A percentile compares a stretch with the other conserved stretches of the same genome.
These are phyloP conservation scores for Erodium texanum DNA, from an alignment of 441 rosid species.

Conservation along the genomic window DNA sequence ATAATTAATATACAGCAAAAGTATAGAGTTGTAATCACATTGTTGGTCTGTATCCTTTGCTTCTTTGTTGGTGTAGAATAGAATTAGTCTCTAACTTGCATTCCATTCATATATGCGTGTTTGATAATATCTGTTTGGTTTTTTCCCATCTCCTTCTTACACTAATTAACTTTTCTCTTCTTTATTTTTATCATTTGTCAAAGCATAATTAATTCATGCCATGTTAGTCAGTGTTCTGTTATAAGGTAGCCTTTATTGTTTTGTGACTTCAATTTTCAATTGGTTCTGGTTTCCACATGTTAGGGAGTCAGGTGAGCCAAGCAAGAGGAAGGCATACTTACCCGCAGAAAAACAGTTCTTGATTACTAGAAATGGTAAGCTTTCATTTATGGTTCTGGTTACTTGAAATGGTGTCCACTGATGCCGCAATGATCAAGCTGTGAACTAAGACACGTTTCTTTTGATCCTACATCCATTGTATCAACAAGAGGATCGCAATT, in stretches of 20 bases:
- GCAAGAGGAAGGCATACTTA: conserved; percentile 78
- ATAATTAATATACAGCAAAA: neutral
- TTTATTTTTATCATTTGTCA: neutral
- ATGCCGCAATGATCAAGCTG: neutral
- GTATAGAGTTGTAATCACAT: neutral
- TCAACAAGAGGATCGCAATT: neutral
- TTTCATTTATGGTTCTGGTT: neutral
- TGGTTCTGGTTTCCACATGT: neutral
- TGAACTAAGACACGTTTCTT: neutral
- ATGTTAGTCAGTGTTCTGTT: neutral
- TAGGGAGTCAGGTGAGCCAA: conserved; percentile 95
- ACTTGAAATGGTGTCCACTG: neutral
- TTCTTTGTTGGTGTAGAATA: neutral
- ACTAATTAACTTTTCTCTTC: neutral
- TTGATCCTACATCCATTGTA: neutral
- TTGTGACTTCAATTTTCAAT: neutral
- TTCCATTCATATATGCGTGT: neutral
- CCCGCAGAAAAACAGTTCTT: conserved; percentile 83
- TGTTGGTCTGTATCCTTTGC: neutral
- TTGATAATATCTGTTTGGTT: neutral
- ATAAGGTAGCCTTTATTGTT: neutral
- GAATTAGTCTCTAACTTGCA: neutral
- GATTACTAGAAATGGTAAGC: conserved; percentile 85
- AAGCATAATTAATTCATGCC: neutral
- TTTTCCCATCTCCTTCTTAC: neutral